Conservation (phyloP, 2,329 filamentous ascomycete genomes). For the Esteya vermicola region DNA sequence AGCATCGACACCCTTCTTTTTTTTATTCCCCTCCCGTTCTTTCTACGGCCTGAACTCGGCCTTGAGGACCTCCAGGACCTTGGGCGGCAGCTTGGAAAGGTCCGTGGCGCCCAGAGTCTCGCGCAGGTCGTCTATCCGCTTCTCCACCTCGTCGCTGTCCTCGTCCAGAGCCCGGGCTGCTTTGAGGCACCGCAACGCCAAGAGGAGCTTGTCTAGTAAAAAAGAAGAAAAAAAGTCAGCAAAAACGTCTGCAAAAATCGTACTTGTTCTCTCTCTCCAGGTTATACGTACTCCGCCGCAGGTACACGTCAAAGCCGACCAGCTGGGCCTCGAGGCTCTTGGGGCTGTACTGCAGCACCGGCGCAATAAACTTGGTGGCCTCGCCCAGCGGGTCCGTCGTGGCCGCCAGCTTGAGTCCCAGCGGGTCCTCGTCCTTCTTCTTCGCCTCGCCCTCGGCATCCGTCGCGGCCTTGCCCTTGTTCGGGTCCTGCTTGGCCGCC, state of each 20-base stretch:
- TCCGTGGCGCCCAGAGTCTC: conserved; percentile 39
- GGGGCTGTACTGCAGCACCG: conserved; percentile 69
- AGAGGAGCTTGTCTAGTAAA: conserved; percentile 70
- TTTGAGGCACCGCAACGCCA: conserved; percentile 75
- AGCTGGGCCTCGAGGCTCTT: conserved; percentile 70
- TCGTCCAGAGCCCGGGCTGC: conserved; percentile 56
- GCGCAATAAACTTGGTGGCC: conserved; percentile 72
- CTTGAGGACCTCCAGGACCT: conserved; percentile 56
- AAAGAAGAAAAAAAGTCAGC: conserved; percentile 3
- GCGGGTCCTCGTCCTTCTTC: conserved; percentile 83
- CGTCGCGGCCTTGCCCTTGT: conserved; percentile 54
- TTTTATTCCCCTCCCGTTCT: background rate
- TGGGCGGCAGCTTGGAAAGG: conserved; percentile 43
- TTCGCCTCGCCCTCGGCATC: conserved; percentile 47
- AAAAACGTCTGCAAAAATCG: background rate
- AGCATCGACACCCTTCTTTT: background rate
- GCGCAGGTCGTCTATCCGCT: conserved; percentile 59
- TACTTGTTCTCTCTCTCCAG: background rate
- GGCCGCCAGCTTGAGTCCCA: conserved; percentile 64
- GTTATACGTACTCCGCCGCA: conserved; percentile 59
- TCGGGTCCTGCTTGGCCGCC: conserved; percentile 67
- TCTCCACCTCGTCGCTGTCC: conserved; percentile 57
- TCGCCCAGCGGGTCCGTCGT: conserved; percentile 74
- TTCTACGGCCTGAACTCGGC: conserved; percentile 50
- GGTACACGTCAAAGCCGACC: conserved; percentile 79